phyloP scores from a whole-genome alignment of 805 yeast species.

The Candida broadrunensis region DNA sequence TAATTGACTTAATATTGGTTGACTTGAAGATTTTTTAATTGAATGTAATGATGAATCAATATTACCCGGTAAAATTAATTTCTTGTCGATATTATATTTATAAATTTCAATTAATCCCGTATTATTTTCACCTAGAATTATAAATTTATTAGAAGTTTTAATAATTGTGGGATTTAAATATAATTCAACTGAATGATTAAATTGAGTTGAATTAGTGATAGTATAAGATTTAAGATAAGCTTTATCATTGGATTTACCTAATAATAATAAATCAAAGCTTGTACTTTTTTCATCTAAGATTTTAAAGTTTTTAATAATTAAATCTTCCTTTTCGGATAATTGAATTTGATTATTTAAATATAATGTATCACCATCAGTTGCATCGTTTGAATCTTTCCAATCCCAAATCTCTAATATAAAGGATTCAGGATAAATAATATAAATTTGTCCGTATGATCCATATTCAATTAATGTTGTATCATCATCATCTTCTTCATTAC shows the following conservation, averaged over 20 bases:
- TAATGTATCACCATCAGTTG: constrained; percentile 21
- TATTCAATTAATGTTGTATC: constrained; percentile 12
- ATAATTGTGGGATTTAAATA: constrained; percentile 6
- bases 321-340: neutral
- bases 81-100: constrained; percentile 2
- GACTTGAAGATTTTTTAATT: constrained; percentile 17
- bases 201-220: neutral
- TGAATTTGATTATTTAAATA: constrained; percentile 14
- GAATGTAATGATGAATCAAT: constrained; percentile 12
- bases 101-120: constrained; percentile 22
- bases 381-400: neutral
- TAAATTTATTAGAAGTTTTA: constrained; percentile 17
- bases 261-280: neutral
- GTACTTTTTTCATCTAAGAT: neutral
- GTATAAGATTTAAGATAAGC: constrained; percentile 1
- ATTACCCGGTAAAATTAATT: constrained; percentile 12
- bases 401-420: constrained; percentile 30
- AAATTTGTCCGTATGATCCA: constrained; percentile 32
- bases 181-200: neutral
- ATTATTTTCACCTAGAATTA: constrained; percentile 17
- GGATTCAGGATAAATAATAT: constrained; percentile 19
- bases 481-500: neutral
- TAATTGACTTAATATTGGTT: constrained; percentile 15
- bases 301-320: neutral
- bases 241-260: neutral